phyloP scores from a whole-genome alignment of 352 stramenopile species.

The Phytophthora sp. region DNA sequence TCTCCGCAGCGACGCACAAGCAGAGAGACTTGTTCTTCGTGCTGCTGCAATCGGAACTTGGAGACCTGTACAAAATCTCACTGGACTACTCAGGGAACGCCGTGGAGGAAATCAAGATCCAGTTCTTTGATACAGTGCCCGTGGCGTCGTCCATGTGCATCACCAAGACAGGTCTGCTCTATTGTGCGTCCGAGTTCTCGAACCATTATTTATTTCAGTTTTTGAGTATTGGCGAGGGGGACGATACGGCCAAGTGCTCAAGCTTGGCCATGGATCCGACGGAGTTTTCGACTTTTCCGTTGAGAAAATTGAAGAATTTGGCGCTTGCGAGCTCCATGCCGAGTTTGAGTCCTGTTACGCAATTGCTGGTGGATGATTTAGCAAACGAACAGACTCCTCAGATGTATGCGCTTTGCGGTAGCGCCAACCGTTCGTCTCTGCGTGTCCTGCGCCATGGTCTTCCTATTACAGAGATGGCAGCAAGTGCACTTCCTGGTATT shows the following conservation, averaged over 20 bases:
- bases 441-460: conserved; percentile 96
- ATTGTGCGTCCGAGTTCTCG: conserved; percentile 96
- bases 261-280: conserved; percentile 77
- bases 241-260: conserved; percentile 76
- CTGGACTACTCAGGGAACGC: conserved; percentile 86
- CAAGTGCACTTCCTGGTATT: conserved; percentile 94
- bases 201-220: conserved; percentile 99
- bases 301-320: conserved; percentile 91
- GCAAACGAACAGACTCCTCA: conserved; percentile 96
- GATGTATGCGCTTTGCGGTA: conserved; percentile 96
- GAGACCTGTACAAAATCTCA: conserved; percentile 99
- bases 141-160: conserved; percentile 95
- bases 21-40: conserved; percentile 98
- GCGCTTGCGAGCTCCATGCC: conserved; percentile 80
- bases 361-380: conserved; percentile 96
- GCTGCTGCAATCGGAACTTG: conserved; percentile 97
- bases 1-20: conserved; percentile 93
- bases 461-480: conserved; percentile 96
- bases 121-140: conserved; percentile 98
- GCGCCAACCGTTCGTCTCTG: conserved; percentile 93
- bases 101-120: conserved; percentile 87
- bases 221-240: conserved; percentile 95
- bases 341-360: conserved; percentile 94
- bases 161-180: conserved; percentile 97
- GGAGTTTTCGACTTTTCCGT: conserved; percentile 63